Conservation (phyloP, 129 eudicot genomes). For the Rutidosis leptorrhynchoides region DNA sequence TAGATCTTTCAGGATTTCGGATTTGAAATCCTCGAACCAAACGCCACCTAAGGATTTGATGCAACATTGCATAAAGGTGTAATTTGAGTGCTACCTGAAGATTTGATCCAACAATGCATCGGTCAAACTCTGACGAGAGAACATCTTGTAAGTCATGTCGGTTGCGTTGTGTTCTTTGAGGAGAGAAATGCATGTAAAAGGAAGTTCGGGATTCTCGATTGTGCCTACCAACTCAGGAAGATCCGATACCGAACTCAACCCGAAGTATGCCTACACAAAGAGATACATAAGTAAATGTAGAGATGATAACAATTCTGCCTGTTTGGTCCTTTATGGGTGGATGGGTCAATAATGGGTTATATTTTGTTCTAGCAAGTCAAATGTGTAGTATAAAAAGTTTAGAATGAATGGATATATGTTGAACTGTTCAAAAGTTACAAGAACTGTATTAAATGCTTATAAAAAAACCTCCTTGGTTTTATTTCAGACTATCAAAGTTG, state of each 20-base stretch:
- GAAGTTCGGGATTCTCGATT: slow-evolving; percentile 57
- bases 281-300: slow-evolving; percentile 7
- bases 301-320: not conserved
- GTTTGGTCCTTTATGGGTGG: not conserved
- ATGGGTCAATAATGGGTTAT: not conserved
- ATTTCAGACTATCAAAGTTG: no score
- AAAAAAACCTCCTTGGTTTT: not conserved
- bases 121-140: slow-evolving; percentile 70
- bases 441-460: not conserved
- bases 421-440: not conserved
- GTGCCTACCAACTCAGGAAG: slow-evolving; percentile 86
- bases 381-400: not conserved
- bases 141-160: slow-evolving; percentile 83
- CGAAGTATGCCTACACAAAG: slow-evolving; percentile 70
- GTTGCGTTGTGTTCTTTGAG: slow-evolving; percentile 60
- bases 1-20: no score
- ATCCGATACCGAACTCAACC: slow-evolving; percentile 47
- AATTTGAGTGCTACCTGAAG: slow-evolving; percentile 53
- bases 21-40: no score
- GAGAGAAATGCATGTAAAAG: slow-evolving; percentile 74
- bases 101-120: slow-evolving; percentile 67
- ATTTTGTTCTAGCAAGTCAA: not conserved
- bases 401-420: not conserved
- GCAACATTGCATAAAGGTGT: not conserved
- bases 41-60: no score